phyloP scores from a whole-genome alignment of 2,329 filamentous ascomycete species.

The Sclerotinia spermophila region DNA sequence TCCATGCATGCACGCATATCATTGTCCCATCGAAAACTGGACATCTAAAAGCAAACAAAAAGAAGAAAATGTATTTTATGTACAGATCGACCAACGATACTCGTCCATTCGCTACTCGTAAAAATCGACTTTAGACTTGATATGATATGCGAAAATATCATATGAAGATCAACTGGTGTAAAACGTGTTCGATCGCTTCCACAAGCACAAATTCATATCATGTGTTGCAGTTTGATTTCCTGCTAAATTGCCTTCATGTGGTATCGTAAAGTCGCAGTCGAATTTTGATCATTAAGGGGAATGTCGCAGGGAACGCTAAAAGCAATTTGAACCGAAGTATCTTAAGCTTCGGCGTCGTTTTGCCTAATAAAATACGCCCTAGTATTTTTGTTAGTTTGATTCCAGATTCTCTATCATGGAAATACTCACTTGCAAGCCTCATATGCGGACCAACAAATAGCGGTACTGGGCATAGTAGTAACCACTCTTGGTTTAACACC shows the following conservation, averaged over 20 bases:
- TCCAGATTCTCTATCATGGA: neutral
- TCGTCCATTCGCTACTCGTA: neutral
- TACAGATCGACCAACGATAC: slow-evolving; percentile 21
- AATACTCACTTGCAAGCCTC: slow-evolving; percentile 62
- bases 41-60: slow-evolving; percentile 9
- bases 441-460: slow-evolving; percentile 93
- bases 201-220: slow-evolving; percentile 1
- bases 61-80: slow-evolving; percentile 18
- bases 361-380: slow-evolving; percentile 60
- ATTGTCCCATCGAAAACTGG: slow-evolving; percentile 6
- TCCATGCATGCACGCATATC: neutral
- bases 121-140: neutral
- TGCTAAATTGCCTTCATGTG: neutral
- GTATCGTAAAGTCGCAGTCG: neutral
- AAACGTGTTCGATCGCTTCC: neutral
- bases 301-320: neutral
- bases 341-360: slow-evolving; percentile 42
- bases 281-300: neutral
- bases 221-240: neutral
- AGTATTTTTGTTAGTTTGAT: slow-evolving; percentile 17
- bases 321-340: neutral
- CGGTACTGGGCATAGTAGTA: slow-evolving; percentile 96
- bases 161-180: neutral
- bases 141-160: neutral
- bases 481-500: slow-evolving; percentile 87